Evolutionary conservation across 768 basidiomycete species (phyloP).

Genomic region (Tephrocybe sp.): DNA sequence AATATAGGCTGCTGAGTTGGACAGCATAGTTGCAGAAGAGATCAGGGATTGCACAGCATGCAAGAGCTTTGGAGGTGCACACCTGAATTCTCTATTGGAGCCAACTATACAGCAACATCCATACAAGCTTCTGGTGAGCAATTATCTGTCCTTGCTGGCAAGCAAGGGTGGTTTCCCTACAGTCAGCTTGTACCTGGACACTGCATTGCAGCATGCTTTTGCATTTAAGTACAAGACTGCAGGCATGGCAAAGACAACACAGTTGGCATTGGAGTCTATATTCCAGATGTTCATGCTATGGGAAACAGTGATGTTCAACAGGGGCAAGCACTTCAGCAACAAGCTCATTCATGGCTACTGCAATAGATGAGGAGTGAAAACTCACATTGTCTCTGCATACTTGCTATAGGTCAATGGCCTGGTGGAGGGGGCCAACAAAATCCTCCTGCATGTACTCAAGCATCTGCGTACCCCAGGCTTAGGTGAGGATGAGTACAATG

Average conservation of each 20-base stretch:
- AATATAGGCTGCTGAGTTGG: slow-evolving; percentile 26
- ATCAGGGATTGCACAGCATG: slow-evolving; percentile 27
- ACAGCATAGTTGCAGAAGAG: slow-evolving; percentile 21
- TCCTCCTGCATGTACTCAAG: too few relatives aligned
- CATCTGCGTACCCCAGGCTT: too few relatives aligned
- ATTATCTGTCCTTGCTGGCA: slow-evolving; percentile 17
- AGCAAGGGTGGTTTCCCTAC: slow-evolving; percentile 30
- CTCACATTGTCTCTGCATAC: too few relatives aligned
- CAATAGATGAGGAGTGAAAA: too few relatives aligned
- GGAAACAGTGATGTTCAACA: too few relatives aligned
- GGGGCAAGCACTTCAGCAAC: too few relatives aligned
- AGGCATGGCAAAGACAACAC: slow-evolving; percentile 27
- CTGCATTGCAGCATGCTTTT: slow-evolving; percentile 30
- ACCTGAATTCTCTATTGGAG: slow-evolving; percentile 32
- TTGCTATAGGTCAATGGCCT: too few relatives aligned
- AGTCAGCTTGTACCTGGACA: slow-evolving; percentile 24
- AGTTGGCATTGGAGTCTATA: background rate
- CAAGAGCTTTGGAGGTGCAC: slow-evolving; percentile 32
- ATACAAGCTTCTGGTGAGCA: slow-evolving; percentile 36
- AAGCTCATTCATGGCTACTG: too few relatives aligned
- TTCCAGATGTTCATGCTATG: too few relatives aligned
- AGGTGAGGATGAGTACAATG: too few relatives aligned
- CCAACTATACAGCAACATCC: slow-evolving; percentile 35
- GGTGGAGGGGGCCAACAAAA: too few relatives aligned
- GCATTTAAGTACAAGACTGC: slow-evolving; percentile 25